Conservation (phyloP, 2,329 filamentous ascomycete species). For the Aspergillus carbonarius region DNA sequence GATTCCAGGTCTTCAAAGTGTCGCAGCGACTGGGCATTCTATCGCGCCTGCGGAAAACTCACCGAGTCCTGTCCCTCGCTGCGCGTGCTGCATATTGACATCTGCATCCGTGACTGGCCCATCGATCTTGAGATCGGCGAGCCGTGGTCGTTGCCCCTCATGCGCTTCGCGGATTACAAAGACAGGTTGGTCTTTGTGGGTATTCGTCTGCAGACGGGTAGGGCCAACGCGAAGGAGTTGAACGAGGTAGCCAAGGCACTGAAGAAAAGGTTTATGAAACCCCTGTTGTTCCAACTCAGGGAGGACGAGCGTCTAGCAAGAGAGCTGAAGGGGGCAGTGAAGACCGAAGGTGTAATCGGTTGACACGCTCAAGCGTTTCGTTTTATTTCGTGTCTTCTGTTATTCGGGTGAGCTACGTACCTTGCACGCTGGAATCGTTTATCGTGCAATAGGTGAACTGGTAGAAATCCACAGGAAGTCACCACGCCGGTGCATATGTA, state of each 20-base stretch:
- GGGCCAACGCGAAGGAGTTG: conserved; percentile 13
- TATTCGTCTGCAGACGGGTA: conserved; percentile 16
- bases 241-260: conserved; percentile 14
- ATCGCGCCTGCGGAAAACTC: conserved; percentile 18
- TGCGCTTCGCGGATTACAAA: conserved; percentile 13
- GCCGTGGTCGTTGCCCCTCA: conserved; percentile 22
- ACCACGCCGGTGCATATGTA: background rate
- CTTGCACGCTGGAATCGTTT: too few relatives aligned
- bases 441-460: background rate
- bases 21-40: conserved; percentile 23
- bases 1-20: conserved; percentile 17
- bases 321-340: conserved; percentile 13
- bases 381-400: too few relatives aligned
- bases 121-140: conserved; percentile 21
- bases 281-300: conserved; percentile 13
- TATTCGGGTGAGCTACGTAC: too few relatives aligned
- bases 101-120: conserved; percentile 22
- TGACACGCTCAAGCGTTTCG: too few relatives aligned
- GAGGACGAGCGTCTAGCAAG: conserved; percentile 19
- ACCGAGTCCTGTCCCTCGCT: conserved; percentile 9
- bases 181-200: conserved; percentile 15
- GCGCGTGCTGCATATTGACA: conserved; percentile 18
- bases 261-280: conserved; percentile 21
- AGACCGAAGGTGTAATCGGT: background rate
- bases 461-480: background rate